These are phyloP conservation scores for Scedosporium apiospermum DNA, from an alignment of 2,329 filamentous ascomycete genomes.

Conservation along the genomic window DNA sequence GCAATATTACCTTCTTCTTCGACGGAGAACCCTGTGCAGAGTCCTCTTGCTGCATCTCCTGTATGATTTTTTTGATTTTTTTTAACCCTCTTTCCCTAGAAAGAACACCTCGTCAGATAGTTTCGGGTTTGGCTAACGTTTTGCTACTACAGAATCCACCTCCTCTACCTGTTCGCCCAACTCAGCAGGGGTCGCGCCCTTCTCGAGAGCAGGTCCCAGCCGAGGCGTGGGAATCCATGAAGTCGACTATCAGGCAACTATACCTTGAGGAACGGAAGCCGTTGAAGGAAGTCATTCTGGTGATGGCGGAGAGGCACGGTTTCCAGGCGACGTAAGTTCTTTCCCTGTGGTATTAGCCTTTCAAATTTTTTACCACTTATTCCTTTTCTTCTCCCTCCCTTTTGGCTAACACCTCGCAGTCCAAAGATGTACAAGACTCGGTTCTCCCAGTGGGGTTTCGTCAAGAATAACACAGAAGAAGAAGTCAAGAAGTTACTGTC, in stretches of 20 bases:
- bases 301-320: conserved; percentile 38
- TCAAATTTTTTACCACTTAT: neutral
- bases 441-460: conserved; percentile 45
- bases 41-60: neutral
- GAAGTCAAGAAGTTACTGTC: conserved; percentile 40
- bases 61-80: neutral
- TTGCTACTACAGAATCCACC: conserved; percentile 1
- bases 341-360: neutral
- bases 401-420: conserved; percentile 19
- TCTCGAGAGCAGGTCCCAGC: conserved; percentile 33
- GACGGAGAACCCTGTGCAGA: neutral
- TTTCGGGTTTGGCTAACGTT: neutral
- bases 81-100: neutral
- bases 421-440: conserved; percentile 48
- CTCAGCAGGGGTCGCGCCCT: conserved; percentile 3
- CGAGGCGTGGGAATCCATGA: conserved; percentile 38
- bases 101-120: too few species aligned
- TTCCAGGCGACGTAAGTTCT: conserved; percentile 38
- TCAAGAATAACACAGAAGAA: conserved; percentile 45
- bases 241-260: conserved; percentile 32
- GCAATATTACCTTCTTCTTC: neutral
- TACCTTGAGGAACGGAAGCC: conserved; percentile 40
- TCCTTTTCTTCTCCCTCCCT: neutral
- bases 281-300: conserved; percentile 41
- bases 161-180: conserved; percentile 5